Evolutionary conservation across 1,284 basidiomycete genomes (phyloP).

Genomic region (Ganoderma multipileum): DNA sequence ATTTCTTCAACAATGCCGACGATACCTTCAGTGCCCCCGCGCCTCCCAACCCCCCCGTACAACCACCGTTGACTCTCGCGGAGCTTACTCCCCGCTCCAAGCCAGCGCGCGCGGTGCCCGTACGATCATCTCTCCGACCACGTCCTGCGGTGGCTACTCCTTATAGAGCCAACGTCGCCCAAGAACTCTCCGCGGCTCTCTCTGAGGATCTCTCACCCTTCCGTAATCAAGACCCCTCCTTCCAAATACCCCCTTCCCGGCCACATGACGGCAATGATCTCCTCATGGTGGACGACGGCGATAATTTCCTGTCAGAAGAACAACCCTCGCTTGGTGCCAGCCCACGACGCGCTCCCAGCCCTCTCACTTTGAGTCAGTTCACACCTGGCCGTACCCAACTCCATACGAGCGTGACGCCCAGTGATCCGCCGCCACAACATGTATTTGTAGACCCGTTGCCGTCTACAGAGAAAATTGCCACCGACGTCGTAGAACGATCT

Average conservation of each 20-base stretch:
- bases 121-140: conserved; percentile 32
- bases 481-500: neutral
- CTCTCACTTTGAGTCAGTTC: conserved; percentile 30
- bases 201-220: conserved; percentile 37
- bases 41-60: conserved; percentile 14
- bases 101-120: conserved; percentile 24
- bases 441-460: neutral
- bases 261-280: conserved; percentile 20
- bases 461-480: neutral
- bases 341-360: conserved; percentile 11
- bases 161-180: conserved; percentile 30
- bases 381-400: conserved; percentile 17
- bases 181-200: conserved; percentile 32
- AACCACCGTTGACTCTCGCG: conserved; percentile 34
- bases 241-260: conserved; percentile 30
- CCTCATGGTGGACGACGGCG: conserved; percentile 28
- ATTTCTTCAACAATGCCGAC: conserved; percentile 33
- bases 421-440: neutral
- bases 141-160: conserved; percentile 35
- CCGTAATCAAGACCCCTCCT: conserved; percentile 33
- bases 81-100: conserved; percentile 38
- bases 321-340: conserved; percentile 19
- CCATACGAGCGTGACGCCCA: conserved; percentile 15
- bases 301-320: conserved; percentile 21
- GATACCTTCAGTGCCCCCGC: conserved; percentile 32